These are phyloP conservation scores for Oropetium thomaeum DNA, from an alignment of 176 grass and related monocot genomes.

Conservation along the genomic window DNA sequence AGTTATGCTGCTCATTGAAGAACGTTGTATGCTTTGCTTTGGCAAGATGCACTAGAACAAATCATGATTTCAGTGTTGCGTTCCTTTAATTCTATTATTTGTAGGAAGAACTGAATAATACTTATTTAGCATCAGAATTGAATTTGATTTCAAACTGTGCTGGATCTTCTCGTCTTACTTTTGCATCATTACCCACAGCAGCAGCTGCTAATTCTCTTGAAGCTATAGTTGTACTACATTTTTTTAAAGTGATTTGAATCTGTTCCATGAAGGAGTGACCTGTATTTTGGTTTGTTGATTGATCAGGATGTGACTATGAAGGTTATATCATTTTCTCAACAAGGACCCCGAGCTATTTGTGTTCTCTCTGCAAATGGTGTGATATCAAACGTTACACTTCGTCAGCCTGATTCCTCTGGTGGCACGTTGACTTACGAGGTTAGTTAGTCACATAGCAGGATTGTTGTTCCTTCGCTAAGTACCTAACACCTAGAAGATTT, in stretches of 20 bases:
- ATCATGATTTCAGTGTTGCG: background rate
- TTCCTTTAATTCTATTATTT: background rate
- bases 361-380: conserved; percentile 85
- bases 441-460: background rate
- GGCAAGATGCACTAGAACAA: background rate
- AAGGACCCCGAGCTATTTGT: conserved; percentile 79
- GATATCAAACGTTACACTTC: conserved; percentile 88
- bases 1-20: background rate
- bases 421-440: conserved; percentile 98
- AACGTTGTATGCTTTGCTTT: background rate
- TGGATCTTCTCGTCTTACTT: background rate
- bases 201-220: background rate
- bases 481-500: background rate
- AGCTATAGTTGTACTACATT: background rate
- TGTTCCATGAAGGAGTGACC: background rate
- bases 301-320: conserved; percentile 87
- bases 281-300: conserved; percentile 3
- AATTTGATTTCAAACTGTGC: background rate
- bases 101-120: background rate
- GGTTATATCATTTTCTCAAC: conserved; percentile 91
- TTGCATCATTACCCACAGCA: background rate
- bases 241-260: background rate
- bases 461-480: conserved; percentile 8
- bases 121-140: background rate
- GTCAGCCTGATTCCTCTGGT: conserved; percentile 88